Base-by-base conservation (phyloP, 768 basidiomycete species). In the Psilocybe cubensis region DNA sequence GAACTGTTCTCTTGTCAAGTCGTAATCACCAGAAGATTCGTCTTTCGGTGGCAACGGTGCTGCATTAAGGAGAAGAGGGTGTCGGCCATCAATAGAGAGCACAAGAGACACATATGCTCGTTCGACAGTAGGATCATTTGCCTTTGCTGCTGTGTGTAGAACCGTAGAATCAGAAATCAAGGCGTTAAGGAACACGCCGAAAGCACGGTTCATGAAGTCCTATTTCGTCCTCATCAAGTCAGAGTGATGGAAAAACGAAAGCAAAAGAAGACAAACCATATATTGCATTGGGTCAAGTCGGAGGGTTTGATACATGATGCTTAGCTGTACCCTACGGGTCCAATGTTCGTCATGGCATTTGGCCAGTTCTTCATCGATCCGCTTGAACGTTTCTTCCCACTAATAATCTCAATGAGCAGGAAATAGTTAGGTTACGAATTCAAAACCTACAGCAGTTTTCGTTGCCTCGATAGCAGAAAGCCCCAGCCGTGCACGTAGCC, bases 401-500 rank as follows among this genome's bases (percentile, higher is more conserved):
- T 63, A 11, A 44, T 21, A 42, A 2, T 12, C 1, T 18, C 8
- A 11, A 27, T 42, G 24, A 42, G 29, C 11, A n/a, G 9, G 3
- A 4, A 29, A 18, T 11, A 3, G 5, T 27, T 4, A 43, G 6
- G 14, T 27, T 29, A n/a, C 3, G 20, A 41, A 43, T 4, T 3
- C 10, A 8, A 6, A 9, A 63, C 70, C 57, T 58, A 70, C 71
- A 66, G 65, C 69, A 28, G 48, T 61, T 12, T 27, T 60, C 62
- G 21, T 66, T 80, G 5, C 89, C 80, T 14, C 64, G 17, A 92
- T 78, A 54, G 78, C 78, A 1, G 83, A 85, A 62, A 88, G 92
- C 4, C 86, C 83, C 6, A 89, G 76, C 90, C 91, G 94, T 62
- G 86, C 88, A 53, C 84, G 82, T 28, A 91, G 77, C 77, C 91